Conservation (phyloP, 345 rosid genomes). For the Syzygium aromaticum region DNA sequence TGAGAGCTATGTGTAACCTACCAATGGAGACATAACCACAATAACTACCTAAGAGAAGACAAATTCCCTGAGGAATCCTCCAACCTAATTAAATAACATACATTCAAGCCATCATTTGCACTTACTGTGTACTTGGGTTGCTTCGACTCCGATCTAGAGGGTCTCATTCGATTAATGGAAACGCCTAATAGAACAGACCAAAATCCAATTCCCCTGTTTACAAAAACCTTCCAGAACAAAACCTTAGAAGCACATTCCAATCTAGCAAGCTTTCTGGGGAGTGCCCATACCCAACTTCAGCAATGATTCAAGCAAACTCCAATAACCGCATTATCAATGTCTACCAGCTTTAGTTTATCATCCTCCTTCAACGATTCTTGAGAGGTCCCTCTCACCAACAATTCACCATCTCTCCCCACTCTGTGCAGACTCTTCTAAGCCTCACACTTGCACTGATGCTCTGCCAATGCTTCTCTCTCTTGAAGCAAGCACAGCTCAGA, state of each 20-base stretch:
- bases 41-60: not conserved
- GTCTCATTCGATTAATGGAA: not conserved
- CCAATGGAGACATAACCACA: not conserved
- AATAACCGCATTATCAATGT: not conserved
- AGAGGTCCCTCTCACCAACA: constrained; percentile 43
- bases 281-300: not conserved
- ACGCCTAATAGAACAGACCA: not conserved
- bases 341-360: constrained; percentile 14
- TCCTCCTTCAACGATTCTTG: constrained; percentile 25
- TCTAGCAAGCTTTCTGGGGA: not conserved
- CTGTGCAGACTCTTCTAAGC: constrained; percentile 2
- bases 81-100: not conserved
- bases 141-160: not conserved
- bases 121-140: not conserved
- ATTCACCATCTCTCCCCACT: constrained; percentile 10
- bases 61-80: not conserved
- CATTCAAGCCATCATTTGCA: not conserved
- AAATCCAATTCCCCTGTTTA: not conserved
- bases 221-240: not conserved
- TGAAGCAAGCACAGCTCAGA: not conserved
- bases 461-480: not conserved
- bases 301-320: not conserved
- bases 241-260: not conserved
- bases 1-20: not conserved
- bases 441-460: not conserved